Evolutionary conservation across 331 rosid genomes (phyloP).

Genomic region (Acacia pycnantha): DNA sequence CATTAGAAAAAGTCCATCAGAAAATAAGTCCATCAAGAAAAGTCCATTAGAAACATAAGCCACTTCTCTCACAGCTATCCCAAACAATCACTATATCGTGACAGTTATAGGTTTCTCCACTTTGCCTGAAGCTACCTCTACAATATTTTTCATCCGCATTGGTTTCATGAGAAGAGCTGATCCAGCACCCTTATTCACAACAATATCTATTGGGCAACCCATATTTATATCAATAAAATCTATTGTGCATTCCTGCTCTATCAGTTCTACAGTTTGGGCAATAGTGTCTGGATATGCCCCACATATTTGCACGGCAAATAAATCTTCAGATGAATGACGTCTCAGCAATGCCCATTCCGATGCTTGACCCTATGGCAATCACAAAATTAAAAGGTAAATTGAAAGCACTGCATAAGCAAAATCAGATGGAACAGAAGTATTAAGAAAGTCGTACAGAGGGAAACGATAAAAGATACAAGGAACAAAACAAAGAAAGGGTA

Average conservation of each 20-base stretch:
- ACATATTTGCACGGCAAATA: constrained; percentile 95
- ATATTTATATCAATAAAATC: constrained; percentile 93
- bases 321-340: constrained; percentile 81
- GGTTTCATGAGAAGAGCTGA: constrained; percentile 93
- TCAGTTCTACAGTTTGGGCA: constrained; percentile 73
- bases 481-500: neutral
- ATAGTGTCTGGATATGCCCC: constrained; percentile 85
- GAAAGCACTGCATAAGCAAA: neutral
- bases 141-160: constrained; percentile 78
- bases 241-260: constrained; percentile 68
- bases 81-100: too few relatives aligned
- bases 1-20: too few relatives aligned
- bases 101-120: constrained; percentile 66
- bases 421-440: neutral
- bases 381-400: neutral
- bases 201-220: constrained; percentile 98
- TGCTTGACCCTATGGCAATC: constrained; percentile 80
- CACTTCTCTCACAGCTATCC: too few relatives aligned
- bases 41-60: too few relatives aligned
- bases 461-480: neutral
- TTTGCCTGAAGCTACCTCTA: constrained; percentile 71
- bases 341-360: constrained; percentile 96
- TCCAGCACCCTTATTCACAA: constrained; percentile 93
- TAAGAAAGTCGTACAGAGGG: neutral
- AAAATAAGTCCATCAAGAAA: too few relatives aligned